phyloP scores from a whole-genome alignment of 1,139 yeast species.

The Trichomonascaceae sp. region DNA sequence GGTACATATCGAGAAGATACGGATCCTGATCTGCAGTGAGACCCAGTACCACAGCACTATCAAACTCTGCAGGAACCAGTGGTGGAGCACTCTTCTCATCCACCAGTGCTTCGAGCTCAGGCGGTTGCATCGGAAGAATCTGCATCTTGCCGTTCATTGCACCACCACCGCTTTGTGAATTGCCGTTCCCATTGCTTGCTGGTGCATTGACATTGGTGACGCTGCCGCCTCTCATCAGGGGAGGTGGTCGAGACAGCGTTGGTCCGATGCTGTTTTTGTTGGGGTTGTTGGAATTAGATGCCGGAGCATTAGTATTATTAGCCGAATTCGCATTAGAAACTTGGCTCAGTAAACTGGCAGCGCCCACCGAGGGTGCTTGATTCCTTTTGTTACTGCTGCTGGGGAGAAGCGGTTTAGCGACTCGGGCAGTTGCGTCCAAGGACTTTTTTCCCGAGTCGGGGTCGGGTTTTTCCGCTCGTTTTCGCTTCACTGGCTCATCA shows the following conservation, averaged over 20 bases:
- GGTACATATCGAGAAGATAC: constrained; percentile 19
- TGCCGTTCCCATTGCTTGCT: too few relatives aligned
- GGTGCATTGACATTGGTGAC: too few relatives aligned
- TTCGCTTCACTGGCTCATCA: constrained; percentile 13
- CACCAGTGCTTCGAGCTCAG: constrained; percentile 7
- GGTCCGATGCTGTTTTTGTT: constrained; percentile 2
- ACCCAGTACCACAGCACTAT: constrained; percentile 20
- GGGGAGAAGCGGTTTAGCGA: too few relatives aligned
- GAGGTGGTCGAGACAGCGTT: not conserved
- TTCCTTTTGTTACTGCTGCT: too few relatives aligned
- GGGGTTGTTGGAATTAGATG: constrained; percentile 1
- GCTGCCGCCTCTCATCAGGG: not conserved
- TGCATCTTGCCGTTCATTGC: not conserved
- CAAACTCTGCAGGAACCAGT: constrained; percentile 17
- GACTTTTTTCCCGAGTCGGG: constrained; percentile 2
- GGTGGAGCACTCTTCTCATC: constrained; percentile 12
- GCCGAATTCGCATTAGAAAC: not conserved
- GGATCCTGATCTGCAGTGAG: constrained; percentile 27
- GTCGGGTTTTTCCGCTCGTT: constrained; percentile 5
- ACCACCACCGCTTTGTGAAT: too few relatives aligned
- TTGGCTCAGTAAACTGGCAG: not conserved
- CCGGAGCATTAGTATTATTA: not conserved
- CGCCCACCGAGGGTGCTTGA: not conserved
- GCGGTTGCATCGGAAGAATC: constrained; percentile 12
- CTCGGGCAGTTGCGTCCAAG: constrained; percentile 1